Conservation (phyloP, 257 asterid species). For the Petunia axillaris region DNA sequence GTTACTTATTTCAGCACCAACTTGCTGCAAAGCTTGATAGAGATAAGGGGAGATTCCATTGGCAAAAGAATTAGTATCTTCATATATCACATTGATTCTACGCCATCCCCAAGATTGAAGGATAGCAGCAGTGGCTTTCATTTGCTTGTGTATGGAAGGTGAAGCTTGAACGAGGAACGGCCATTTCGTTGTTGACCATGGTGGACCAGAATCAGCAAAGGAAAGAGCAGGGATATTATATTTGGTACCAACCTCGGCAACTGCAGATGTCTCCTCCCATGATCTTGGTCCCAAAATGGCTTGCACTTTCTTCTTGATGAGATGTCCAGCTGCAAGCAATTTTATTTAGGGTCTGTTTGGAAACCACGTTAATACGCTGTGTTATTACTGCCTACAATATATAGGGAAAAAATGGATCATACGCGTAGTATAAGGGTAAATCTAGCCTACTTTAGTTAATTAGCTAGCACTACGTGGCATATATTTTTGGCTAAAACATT, state of each 20-base stretch:
- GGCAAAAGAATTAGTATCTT: conserved; percentile 36
- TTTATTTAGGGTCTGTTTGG: not conserved
- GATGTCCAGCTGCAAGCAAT: conserved; percentile 29
- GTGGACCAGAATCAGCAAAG: conserved; percentile 37
- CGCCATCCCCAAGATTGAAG: conserved; percentile 40
- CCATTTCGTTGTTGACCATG: conserved; percentile 41
- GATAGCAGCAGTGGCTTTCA: conserved; percentile 40
- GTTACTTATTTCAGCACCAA: conserved; percentile 35
- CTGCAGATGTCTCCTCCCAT: conserved; percentile 48
- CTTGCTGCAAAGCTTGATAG: conserved; percentile 33
- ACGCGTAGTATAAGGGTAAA: too few relatives aligned
- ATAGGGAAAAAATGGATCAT: too few relatives aligned
- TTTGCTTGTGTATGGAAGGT: conserved; percentile 35
- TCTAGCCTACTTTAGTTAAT: too few relatives aligned
- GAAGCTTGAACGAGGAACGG: conserved; percentile 43
- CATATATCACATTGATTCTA: conserved; percentile 46
- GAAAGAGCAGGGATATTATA: conserved; percentile 37
- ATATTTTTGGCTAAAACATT: too few relatives aligned
- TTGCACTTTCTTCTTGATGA: conserved; percentile 34
- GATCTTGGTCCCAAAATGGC: conserved; percentile 48
- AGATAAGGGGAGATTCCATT: conserved; percentile 36
- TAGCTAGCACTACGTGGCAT: too few relatives aligned
- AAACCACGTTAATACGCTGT: too few relatives aligned
- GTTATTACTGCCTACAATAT: too few relatives aligned
- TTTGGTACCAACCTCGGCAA: conserved; percentile 39